phyloP scores from a whole-genome alignment of 805 yeast species.

The Metschnikowia gruessii region DNA sequence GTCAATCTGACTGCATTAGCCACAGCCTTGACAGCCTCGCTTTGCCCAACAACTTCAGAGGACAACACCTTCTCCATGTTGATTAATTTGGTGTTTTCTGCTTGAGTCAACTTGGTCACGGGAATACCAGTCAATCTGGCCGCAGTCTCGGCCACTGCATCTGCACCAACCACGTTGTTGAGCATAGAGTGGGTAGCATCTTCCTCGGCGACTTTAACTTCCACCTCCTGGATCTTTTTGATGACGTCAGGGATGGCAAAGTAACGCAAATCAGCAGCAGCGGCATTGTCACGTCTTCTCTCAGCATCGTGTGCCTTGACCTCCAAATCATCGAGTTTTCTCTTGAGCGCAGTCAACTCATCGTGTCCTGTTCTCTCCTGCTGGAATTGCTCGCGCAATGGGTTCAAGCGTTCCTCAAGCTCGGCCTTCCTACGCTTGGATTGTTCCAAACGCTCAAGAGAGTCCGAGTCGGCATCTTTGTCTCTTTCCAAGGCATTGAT shows the following conservation, averaged over 20 bases:
- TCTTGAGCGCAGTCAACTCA: constrained; percentile 82
- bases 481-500: constrained; percentile 97
- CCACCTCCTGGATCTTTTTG: constrained; percentile 71
- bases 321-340: constrained; percentile 88
- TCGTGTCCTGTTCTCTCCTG: constrained; percentile 91
- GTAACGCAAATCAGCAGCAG: constrained; percentile 94
- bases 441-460: constrained; percentile 78
- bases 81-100: constrained; percentile 90
- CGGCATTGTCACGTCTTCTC: constrained; percentile 89
- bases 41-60: constrained; percentile 87
- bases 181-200: constrained; percentile 65
- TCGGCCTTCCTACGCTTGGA: constrained; percentile 81
- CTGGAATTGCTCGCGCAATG: constrained; percentile 78
- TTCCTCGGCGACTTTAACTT: constrained; percentile 74
- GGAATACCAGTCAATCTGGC: constrained; percentile 97
- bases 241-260: constrained; percentile 95
- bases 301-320: constrained; percentile 94
- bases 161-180: constrained; percentile 84
- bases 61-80: constrained; percentile 89
- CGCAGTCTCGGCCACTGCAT: constrained; percentile 93
- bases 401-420: constrained; percentile 78
- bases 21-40: constrained; percentile 94
- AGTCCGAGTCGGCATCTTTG: constrained; percentile 74
- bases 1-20: constrained; percentile 90
- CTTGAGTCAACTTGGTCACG: constrained; percentile 88